Conservation (phyloP, 768 basidiomycete species). For the Royoungia palumana region DNA sequence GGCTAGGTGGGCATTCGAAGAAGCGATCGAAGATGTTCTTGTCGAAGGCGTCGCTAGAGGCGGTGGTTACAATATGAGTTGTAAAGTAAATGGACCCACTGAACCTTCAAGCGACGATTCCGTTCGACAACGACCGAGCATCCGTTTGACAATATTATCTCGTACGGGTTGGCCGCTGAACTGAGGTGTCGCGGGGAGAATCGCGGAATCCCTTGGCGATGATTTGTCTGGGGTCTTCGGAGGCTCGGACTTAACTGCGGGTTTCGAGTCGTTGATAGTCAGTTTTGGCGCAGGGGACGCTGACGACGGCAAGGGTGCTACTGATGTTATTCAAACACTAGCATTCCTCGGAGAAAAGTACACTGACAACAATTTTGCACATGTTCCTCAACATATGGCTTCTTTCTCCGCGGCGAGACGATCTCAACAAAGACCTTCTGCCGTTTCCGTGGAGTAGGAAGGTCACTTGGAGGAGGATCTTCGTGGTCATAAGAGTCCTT, state of each 20-base stretch:
- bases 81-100: not conserved
- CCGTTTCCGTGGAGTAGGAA: slow-evolving; percentile 28
- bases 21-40: not conserved
- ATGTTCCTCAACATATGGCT: not conserved
- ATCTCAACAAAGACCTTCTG: slow-evolving; percentile 32
- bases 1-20: slow-evolving; percentile 6
- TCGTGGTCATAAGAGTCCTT: not conserved
- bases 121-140: slow-evolving; percentile 68
- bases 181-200: slow-evolving; percentile 6
- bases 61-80: not conserved
- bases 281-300: too few relatives aligned
- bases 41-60: not conserved
- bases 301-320: too few relatives aligned
- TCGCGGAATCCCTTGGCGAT: slow-evolving; percentile 37
- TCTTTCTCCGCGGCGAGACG: slow-evolving; percentile 9
- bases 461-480: not conserved
- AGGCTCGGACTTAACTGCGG: not conserved
- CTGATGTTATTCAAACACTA: too few relatives aligned
- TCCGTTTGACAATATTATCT: slow-evolving; percentile 56
- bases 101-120: slow-evolving; percentile 47
- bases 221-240: slow-evolving; percentile 8
- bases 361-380: too few relatives aligned
- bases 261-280: too few relatives aligned
- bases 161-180: slow-evolving; percentile 32
- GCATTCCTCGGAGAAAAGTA: too few relatives aligned